Conservation (phyloP, 352 stramenopile genomes). For the Porosira glacialis region DNA sequence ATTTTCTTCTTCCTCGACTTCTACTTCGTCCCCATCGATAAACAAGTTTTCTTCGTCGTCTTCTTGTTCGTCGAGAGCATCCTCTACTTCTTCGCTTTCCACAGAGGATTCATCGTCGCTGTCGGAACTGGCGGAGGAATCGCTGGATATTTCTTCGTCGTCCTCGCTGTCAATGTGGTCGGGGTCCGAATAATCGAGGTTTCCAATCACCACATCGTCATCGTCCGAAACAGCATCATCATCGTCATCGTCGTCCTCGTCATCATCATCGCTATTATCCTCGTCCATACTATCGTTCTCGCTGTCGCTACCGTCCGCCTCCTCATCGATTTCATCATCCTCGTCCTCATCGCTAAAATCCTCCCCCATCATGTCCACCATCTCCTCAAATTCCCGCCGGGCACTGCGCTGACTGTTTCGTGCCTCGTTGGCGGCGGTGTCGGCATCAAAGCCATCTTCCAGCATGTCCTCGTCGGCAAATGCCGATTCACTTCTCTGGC, state of each 20-base stretch:
- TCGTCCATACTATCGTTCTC: constrained; percentile 40
- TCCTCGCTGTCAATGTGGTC: too few relatives aligned
- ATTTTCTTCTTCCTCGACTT: constrained; percentile 32
- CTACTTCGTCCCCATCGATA: constrained; percentile 11
- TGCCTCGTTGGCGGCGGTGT: constrained; percentile 6
- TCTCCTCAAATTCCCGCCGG: constrained; percentile 35
- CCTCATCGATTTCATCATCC: constrained; percentile 34
- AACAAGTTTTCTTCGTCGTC: background rate
- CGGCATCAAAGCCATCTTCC: constrained; percentile 31
- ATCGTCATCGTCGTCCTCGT: constrained; percentile 34
- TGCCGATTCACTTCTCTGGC: constrained; percentile 29
- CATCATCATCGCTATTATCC: constrained; percentile 20
- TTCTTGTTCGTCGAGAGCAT: constrained; percentile 36
- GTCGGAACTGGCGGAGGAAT: background rate
- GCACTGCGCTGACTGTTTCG: constrained; percentile 18
- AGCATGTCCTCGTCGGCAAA: constrained; percentile 69
- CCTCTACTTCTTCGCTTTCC: constrained; percentile 47
- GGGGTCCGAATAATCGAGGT: too few relatives aligned
- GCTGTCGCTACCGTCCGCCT: constrained; percentile 36
- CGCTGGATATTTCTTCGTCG: too few relatives aligned
- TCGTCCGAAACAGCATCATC: too few relatives aligned
- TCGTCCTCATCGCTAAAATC: constrained; percentile 30
- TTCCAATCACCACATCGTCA: too few relatives aligned
- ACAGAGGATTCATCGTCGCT: constrained; percentile 30
- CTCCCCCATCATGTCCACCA: constrained; percentile 26